These are phyloP conservation scores for Yamadazyma aaseri DNA, from an alignment of 1,139 yeast species.

Conservation along the genomic window DNA sequence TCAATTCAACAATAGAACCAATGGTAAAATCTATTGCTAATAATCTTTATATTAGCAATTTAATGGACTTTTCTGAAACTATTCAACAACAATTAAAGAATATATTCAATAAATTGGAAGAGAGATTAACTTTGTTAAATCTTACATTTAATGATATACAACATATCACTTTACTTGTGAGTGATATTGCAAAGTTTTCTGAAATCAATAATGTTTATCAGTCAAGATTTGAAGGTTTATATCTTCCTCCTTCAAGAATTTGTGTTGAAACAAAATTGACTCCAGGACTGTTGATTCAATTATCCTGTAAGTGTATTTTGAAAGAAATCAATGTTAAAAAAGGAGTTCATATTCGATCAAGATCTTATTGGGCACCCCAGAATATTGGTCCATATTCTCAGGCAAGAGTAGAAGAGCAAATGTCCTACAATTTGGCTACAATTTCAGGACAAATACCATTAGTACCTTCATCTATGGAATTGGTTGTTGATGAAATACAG, in stretches of 20 bases:
- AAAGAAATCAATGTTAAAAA: constrained; percentile 30
- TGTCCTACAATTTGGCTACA: constrained; percentile 44
- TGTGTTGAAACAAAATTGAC: constrained; percentile 68
- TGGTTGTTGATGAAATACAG: constrained; percentile 21
- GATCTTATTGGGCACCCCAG: constrained; percentile 97
- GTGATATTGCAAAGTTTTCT: constrained; percentile 63
- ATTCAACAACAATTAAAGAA: constrained; percentile 47
- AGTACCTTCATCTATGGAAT: constrained; percentile 66
- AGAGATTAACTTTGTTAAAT: constrained; percentile 24
- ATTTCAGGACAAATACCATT: constrained; percentile 95
- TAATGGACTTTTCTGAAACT: constrained; percentile 25
- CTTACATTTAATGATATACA: constrained; percentile 44
- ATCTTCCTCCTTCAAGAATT: constrained; percentile 82
- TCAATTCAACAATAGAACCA: constrained; percentile 3
- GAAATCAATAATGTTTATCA: constrained; percentile 61
- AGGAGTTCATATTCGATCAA: constrained; percentile 87
- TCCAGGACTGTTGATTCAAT: constrained; percentile 34
- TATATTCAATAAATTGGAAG: constrained; percentile 44
- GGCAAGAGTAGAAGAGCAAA: constrained; percentile 51
- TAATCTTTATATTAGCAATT: constrained; percentile 49
- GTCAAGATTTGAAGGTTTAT: constrained; percentile 50
- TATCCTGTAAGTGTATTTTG: constrained; percentile 49
- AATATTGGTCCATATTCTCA: constrained; percentile 98
- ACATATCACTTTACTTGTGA: constrained; percentile 58
- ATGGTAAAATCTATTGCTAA: constrained; percentile 8